Conservation (phyloP, 306 rosid species). For the Canavalia ensiformis region DNA sequence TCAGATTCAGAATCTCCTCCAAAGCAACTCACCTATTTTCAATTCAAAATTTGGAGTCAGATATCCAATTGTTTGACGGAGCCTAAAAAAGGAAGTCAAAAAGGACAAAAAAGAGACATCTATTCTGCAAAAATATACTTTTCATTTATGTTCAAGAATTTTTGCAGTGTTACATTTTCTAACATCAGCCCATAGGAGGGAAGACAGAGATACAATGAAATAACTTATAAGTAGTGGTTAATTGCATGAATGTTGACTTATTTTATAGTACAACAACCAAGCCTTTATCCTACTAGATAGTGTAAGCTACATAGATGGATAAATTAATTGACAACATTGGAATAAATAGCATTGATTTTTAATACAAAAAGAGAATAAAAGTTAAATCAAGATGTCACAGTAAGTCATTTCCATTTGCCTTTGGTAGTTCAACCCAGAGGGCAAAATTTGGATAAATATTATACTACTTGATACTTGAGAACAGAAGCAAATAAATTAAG, state of each 20-base stretch:
- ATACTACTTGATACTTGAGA: slow-evolving; percentile 23
- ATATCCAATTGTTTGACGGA: slow-evolving; percentile 16
- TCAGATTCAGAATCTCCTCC: slow-evolving; percentile 87
- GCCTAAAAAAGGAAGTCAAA: too few species aligned
- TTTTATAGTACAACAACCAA: slow-evolving; percentile 25
- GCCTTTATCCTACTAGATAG: background rate
- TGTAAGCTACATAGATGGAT: slow-evolving; percentile 6
- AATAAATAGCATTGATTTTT: background rate
- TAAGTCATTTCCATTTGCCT: slow-evolving; percentile 2
- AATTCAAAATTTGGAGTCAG: slow-evolving; percentile 38
- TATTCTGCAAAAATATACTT: background rate
- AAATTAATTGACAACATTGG: slow-evolving; percentile 8
- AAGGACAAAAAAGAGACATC: background rate
- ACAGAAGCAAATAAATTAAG: background rate
- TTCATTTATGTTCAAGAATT: slow-evolving; percentile 1
- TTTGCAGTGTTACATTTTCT: background rate
- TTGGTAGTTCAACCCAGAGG: background rate
- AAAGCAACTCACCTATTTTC: slow-evolving; percentile 88
- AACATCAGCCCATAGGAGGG: background rate
- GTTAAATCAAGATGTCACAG: background rate
- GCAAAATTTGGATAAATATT: background rate
- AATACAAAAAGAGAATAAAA: background rate
- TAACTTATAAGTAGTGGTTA: background rate
- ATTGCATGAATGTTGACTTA: background rate
- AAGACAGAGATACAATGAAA: background rate